Evolutionary conservation across 2,329 filamentous ascomycete genomes (phyloP).

Genomic region (Penicillium sp.): DNA sequence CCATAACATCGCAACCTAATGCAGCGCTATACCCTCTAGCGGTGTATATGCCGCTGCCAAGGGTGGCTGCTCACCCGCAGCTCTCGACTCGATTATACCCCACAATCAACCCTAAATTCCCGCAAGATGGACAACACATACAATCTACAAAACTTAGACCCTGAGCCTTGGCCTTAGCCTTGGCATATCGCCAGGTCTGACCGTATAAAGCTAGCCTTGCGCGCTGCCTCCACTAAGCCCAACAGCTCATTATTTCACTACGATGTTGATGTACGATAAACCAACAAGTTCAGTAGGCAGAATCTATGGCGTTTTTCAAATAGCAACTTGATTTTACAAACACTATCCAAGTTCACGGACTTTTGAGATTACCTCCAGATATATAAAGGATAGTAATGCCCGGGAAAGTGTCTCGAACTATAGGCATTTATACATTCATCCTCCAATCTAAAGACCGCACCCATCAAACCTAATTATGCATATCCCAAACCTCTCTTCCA

Average conservation of each 20-base stretch:
- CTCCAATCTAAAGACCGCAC: too few species aligned
- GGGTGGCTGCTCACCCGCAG: neutral
- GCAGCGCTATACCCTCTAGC: neutral
- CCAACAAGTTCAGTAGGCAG: neutral
- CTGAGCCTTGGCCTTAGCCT: neutral
- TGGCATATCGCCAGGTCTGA: neutral
- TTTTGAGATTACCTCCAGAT: slow-evolving; percentile 3
- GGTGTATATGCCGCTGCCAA: neutral
- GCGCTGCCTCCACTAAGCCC: neutral
- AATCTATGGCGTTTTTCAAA: neutral
- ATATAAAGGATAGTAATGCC: too few species aligned
- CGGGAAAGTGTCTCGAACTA: too few species aligned
- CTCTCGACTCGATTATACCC: neutral
- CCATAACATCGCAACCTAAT: neutral
- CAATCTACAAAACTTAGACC: neutral
- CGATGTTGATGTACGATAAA: too few species aligned
- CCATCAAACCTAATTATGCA: too few species aligned
- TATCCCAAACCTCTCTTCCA: too few species aligned
- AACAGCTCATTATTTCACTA: neutral
- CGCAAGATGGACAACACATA: neutral
- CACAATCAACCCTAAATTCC: neutral
- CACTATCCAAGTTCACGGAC: too few species aligned
- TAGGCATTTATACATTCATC: too few species aligned
- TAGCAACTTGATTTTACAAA: neutral
- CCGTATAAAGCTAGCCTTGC: neutral